phyloP scores from a whole-genome alignment of 345 rosid genomes.

The Excoecaria cochinchinensis region DNA sequence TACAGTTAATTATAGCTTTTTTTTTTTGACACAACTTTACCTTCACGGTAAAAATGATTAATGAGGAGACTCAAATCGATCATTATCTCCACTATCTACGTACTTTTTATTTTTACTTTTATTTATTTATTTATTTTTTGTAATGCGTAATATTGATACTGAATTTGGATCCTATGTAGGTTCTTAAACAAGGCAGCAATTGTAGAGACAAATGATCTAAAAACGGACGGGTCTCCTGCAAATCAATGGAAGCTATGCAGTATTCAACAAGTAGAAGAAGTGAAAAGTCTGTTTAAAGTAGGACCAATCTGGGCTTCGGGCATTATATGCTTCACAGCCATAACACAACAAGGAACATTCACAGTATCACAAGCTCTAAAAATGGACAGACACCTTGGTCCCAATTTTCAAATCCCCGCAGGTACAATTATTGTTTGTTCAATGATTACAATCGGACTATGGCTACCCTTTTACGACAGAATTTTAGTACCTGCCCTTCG shows the following conservation, averaged over 20 bases:
- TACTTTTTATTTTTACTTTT: no score
- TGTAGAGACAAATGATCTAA: slow-evolving; percentile 44
- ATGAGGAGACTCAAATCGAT: no score
- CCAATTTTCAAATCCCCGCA: slow-evolving; percentile 23
- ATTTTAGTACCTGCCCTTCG: slow-evolving; percentile 15
- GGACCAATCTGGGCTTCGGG: slow-evolving; percentile 20
- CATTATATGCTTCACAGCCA: slow-evolving; percentile 17
- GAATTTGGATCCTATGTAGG: slow-evolving; percentile 27
- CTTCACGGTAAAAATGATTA: no score
- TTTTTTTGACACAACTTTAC: no score
- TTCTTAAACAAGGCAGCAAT: slow-evolving; percentile 69
- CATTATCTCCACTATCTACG: no score
- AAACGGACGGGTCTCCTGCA: slow-evolving; percentile 35
- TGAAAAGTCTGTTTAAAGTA: slow-evolving; percentile 21
- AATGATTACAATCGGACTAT: slow-evolving; percentile 19
- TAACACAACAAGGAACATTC: slow-evolving; percentile 27
- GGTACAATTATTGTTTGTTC: slow-evolving; percentile 8
- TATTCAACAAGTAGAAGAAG: slow-evolving; percentile 27
- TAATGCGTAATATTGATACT: not conserved
- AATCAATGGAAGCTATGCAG: slow-evolving; percentile 24
- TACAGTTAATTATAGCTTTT: no score
- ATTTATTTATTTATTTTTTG: no score
- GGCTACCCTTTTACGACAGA: slow-evolving; percentile 27
- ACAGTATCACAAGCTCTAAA: slow-evolving; percentile 18
- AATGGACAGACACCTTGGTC: slow-evolving; percentile 27